Evolutionary conservation across 148 eudicot species (phyloP), one percentile per base, ranked within the genome.

Genomic region (Vaccinium macrocarpon): DNA sequence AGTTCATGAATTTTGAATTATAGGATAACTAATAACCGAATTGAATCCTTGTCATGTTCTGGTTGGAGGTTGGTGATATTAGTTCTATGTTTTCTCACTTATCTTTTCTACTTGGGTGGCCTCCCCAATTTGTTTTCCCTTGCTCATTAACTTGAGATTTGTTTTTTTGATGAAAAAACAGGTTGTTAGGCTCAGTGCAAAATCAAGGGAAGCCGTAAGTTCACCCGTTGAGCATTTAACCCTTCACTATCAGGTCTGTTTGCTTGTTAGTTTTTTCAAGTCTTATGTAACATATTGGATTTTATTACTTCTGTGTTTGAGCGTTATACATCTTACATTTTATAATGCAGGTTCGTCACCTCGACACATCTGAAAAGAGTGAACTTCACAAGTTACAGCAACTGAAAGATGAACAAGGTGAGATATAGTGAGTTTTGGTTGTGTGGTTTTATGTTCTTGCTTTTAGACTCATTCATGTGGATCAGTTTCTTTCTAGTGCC

Each of bases 151-250:
- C 3, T 80, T 35, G 66, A 53, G 21, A 19, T 72, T 27, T 55
- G n/a, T 14, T 5, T 19, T 72, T 57, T 13, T 81, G 21, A 76
- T 16, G 15, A 55, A 79, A 70, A 27, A 27, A 23, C 86, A 97
- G 99, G 99, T 97, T 82, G 99, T 97, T 83, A 95, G 99, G 82
- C 95, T 97, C 19, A 93, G 96, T 93, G 99, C 99, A n/a, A 97
- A 97, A 81, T 97, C 99, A 50, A 93, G 99, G 92, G 99, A 97
- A 90, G 99, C 99, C 87, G 99, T 97, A 38, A 97, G 99, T 85
- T 97, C 98, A 51, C 99, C 99, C 81, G 98, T 97, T 87, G 99
- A 97, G 90, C 99, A 97, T 89, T 87, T 97, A 72, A 95, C 99
- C 35, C 98, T 97, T 84, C 99, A 97, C 83, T 95, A 97, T 87